Evolutionary conservation across 805 yeast genomes (phyloP), one percentile per base, ranked within the genome.

Genomic region (Cyberlindnera xylosilytica): DNA sequence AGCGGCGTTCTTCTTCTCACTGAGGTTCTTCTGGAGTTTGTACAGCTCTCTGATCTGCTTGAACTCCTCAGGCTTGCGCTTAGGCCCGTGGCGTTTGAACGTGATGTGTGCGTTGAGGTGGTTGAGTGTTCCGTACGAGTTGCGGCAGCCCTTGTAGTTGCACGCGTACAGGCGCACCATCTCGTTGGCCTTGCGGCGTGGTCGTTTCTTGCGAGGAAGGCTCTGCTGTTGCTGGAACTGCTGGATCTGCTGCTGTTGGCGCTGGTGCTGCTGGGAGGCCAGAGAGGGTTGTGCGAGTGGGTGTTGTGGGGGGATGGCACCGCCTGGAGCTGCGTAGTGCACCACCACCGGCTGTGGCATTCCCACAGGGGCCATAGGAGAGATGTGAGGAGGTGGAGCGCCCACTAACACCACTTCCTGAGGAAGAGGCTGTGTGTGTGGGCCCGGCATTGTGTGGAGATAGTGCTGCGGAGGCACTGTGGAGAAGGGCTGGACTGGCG

Each of bases 121-220:
- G 54, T 78, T 78, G 31, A 78, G 64, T 4, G 83, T 78, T 12
- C 83, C 83, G 52, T 78, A 78, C 8, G 76, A 73, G 58, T 78
- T 78, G 7, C 64, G 59, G 46, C 83, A 78, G 10, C 64, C 65
- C 20, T 61, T 59, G 49, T 54, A 70, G 39, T 65, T 74, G 56
- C 83, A 78, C 18, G 61, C 63, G 56, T 78, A 78, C 4, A 76
- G 50, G 36, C 83, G 66, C 45, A 74, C 79, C 53, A 78, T 75
- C 53, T 78, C 82, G 41, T 73, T 70, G 37, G 72, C 76, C 43
- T 70, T 72, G 38, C 81, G 65, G 45, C 83, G 65, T 15, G 76
- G 78, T 36, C 83, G 66, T 51, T 72, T 72, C 52, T 54, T 57
- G 44, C 56, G 56, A 41, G 55, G 54, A 28, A 17, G 43, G 11